A percentile compares a stretch with the other conserved stretches of the same genome.
Conservation (phyloP, 2,329 filamentous ascomycete species). For the Botrytis medusae region DNA sequence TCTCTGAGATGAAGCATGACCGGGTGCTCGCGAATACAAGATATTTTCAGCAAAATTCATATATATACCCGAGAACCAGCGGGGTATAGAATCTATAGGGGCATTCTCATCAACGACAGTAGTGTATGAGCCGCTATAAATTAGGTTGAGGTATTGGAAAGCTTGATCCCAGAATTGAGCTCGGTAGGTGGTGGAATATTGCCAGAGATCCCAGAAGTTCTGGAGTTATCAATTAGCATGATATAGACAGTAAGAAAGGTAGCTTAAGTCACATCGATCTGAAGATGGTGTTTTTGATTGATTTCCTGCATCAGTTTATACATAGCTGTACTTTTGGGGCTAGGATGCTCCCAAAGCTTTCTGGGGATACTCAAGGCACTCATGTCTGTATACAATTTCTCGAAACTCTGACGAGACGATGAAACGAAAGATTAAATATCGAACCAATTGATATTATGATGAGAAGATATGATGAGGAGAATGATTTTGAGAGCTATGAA, state of each 20-base stretch:
- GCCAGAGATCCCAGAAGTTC: conserved; percentile 69
- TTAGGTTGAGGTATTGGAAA: conserved; percentile 59
- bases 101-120: conserved; percentile 66
- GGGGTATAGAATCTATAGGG: conserved; percentile 69
- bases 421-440: not conserved
- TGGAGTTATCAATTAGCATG: conserved; percentile 36
- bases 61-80: conserved; percentile 73
- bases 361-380: conserved; percentile 44
- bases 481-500: not conserved
- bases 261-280: conserved; percentile 52
- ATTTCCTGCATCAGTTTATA: conserved; percentile 65
- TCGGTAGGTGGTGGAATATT: conserved; percentile 64
- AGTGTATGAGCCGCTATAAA: conserved; percentile 60
- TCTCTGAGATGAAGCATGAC: conserved; percentile 46
- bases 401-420: not conserved
- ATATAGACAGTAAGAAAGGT: not conserved
- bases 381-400: conserved; percentile 24
- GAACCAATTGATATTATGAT: not conserved
- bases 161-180: conserved; percentile 64
- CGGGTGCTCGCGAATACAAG: conserved; percentile 56
- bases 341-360: conserved; percentile 68
- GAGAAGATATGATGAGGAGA: not conserved
- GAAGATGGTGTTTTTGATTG: conserved; percentile 57
- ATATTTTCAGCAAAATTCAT: conserved; percentile 82
- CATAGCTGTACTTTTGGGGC: conserved; percentile 62